These are phyloP conservation scores for Rubroboletus pulcherrimus DNA, from an alignment of 768 basidiomycete genomes.

Conservation along the genomic window DNA sequence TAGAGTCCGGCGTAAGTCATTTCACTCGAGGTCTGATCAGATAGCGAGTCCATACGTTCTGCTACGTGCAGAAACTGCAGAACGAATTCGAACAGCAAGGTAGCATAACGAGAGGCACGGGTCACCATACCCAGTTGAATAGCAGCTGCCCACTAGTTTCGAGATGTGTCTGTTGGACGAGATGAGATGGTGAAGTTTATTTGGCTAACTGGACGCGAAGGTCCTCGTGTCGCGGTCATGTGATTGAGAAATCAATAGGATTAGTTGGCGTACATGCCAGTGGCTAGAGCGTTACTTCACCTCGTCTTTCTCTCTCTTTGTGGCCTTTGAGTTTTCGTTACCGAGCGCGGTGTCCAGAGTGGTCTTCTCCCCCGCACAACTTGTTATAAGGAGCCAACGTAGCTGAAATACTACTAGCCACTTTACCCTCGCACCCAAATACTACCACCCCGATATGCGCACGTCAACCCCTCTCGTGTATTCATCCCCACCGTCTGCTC, in stretches of 20 bases:
- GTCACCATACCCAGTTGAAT: too few relatives aligned
- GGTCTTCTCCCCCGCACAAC: neutral
- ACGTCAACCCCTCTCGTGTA: slow-evolving; percentile 12
- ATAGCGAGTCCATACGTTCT: too few relatives aligned
- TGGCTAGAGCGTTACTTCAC: neutral
- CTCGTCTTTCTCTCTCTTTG: neutral
- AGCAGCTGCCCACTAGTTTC: too few relatives aligned
- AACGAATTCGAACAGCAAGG: too few relatives aligned
- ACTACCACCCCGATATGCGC: slow-evolving; percentile 12
- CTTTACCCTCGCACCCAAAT: neutral
- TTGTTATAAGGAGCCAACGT: neutral
- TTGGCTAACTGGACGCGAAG: too few relatives aligned
- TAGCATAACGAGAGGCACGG: too few relatives aligned
- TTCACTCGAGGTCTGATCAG: too few relatives aligned
- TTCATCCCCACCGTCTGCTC: slow-evolving; percentile 6
- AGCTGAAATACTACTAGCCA: neutral
- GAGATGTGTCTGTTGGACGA: neutral
- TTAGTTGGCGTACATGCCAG: neutral
- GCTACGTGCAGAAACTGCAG: too few relatives aligned
- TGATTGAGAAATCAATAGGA: slow-evolving; percentile 24
- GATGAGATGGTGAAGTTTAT: too few relatives aligned
- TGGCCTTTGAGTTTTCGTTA: neutral
- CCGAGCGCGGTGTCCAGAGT: neutral
- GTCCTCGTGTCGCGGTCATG: slow-evolving; percentile 26
- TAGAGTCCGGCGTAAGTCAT: neutral